A percentile compares a stretch with the other conserved stretches of the same genome.
Conservation (phyloP, 2,329 filamentous ascomycete genomes). For the Lasiodiplodia citricola region DNA sequence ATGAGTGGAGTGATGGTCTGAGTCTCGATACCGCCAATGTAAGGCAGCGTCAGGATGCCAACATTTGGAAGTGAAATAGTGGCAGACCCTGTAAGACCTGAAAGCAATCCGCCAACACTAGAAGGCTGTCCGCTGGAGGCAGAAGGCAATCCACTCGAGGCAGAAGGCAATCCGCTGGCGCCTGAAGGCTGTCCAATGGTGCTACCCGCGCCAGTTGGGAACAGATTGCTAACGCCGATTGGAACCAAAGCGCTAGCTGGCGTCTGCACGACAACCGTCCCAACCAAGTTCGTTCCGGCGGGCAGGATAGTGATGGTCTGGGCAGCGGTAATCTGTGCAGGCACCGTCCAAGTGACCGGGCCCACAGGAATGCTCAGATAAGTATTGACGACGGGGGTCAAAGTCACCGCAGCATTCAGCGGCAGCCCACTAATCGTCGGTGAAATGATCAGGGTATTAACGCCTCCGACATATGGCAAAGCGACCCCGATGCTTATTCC, state of each 20-base stretch:
- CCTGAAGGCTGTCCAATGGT: neutral
- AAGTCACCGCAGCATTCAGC: neutral
- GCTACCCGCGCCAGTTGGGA: too few species aligned
- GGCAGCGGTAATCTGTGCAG: neutral
- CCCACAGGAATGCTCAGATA: neutral
- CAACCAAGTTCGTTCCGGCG: neutral
- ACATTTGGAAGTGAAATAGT: too few species aligned
- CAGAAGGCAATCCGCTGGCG: neutral
- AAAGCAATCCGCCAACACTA: too few species aligned
- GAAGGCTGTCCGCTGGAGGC: neutral
- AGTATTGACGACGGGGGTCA: neutral
- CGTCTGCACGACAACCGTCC: constrained; percentile 10
- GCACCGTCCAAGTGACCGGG: neutral
- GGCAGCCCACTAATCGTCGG: neutral
- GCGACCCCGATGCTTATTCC: too few species aligned
- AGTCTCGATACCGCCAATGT: too few species aligned
- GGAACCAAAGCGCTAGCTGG: too few species aligned
- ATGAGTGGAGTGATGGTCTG: too few species aligned
- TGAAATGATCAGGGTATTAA: neutral
- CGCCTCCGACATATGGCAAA: too few species aligned
- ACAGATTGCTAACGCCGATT: too few species aligned
- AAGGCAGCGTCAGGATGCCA: too few species aligned
- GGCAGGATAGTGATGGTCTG: constrained; percentile 7
- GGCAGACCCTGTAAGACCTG: too few species aligned
- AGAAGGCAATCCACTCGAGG: neutral